Base-by-base conservation (phyloP, 2,329 filamentous ascomycete genomes). In the Pseudogymnoascus sp. region DNA sequence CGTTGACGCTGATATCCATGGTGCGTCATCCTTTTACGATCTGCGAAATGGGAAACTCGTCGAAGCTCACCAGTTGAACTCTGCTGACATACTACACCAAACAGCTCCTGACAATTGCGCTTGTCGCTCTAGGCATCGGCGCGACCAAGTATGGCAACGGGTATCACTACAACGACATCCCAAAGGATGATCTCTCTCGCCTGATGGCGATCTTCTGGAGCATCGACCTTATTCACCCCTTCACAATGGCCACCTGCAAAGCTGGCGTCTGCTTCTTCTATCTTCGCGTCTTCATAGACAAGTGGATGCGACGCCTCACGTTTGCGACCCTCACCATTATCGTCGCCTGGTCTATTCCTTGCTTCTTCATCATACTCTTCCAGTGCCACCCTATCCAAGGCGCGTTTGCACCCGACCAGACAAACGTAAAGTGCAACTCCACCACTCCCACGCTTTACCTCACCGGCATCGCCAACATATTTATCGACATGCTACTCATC, bases 391-490 rank as follows among this genome's bases (percentile, higher is more conserved):
- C 82, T 0, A 71, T 85, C 15, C 70, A 69, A n/a, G 78, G 75
- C 62, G 80, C 78, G 67, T 86, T 83, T 83, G 72, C 70, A 0
- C 71, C 71, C n/a, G 85, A 82, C 80, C 76, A 80, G 53, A 75
- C 75, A 1, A 70, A 76, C 58, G 73, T 77, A 35, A 4, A 69
- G 0, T 82, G 83, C 0, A 70, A 63, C 1, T 86, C 83, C 63
- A 67, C 80, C 25, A 73, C 81, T 60, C 70, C 79, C 62, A 82
- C 80, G 61, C 71, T 72, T 1, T 72, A 83, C 2, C 76, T 72
- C 0, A 83, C 79, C 77, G 73, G 77, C 28, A 78, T 80, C 33
- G 81, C 82, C 0, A 75, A 67, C n/a, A 75, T 82, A 59, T 80
- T 78, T 62, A 83, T 85, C 43, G 69, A 20, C 82, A 85, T 63